Evolutionary conservation across 2,329 filamentous ascomycete genomes (phyloP).

Genomic region (Fusarium domesticum): DNA sequence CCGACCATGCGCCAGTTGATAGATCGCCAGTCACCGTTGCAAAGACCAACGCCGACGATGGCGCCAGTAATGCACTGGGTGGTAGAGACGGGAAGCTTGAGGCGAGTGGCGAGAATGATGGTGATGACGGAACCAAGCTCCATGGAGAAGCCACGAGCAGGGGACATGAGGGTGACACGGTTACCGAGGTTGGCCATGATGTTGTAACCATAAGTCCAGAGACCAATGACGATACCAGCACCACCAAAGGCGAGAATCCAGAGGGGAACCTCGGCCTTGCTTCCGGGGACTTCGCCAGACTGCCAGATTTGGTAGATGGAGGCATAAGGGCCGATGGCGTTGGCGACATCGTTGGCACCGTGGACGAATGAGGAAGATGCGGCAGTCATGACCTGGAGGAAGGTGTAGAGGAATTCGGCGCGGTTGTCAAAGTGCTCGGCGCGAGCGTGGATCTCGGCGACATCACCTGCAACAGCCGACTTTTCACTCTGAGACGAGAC

Average conservation of each 20-base stretch:
- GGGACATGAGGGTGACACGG: conserved; percentile 60
- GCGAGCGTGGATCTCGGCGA: conserved; percentile 54
- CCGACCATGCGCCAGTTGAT: conserved; percentile 63
- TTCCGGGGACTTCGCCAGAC: conserved; percentile 41
- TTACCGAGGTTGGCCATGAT: conserved; percentile 64
- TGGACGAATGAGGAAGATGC: conserved; percentile 63
- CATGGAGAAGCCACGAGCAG: conserved; percentile 57
- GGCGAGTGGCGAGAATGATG: conserved; percentile 61
- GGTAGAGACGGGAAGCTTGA: conserved; percentile 61
- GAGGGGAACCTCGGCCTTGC: conserved; percentile 49
- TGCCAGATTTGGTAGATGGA: conserved; percentile 61
- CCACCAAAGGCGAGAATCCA: conserved; percentile 60
- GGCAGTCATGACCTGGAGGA: conserved; percentile 59
- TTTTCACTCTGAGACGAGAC: conserved; percentile 36
- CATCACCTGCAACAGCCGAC: conserved; percentile 48
- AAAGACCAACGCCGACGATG: conserved; percentile 61
- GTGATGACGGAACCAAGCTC: conserved; percentile 61
- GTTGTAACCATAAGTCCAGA: conserved; percentile 61
- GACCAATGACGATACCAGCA: conserved; percentile 50
- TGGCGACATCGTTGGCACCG: conserved; percentile 65
- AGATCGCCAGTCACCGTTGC: conserved; percentile 55
- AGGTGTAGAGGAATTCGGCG: conserved; percentile 59
- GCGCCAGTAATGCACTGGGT: conserved; percentile 63
- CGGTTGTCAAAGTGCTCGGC: conserved; percentile 60
- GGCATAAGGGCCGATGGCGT: conserved; percentile 61